These are phyloP conservation scores for Carex littledalei DNA, from an alignment of 176 grass and related monocot genomes.

Conservation along the genomic window DNA sequence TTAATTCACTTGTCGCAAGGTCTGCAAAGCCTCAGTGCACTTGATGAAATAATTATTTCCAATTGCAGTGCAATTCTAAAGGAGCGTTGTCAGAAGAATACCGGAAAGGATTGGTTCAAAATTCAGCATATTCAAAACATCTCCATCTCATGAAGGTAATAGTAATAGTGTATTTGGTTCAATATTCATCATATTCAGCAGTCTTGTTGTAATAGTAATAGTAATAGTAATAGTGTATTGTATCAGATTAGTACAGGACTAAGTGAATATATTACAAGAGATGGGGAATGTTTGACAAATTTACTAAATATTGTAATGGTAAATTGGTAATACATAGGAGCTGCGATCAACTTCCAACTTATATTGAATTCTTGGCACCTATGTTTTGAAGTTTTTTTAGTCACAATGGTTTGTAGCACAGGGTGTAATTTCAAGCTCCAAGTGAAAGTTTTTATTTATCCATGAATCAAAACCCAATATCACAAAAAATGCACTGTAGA, in stretches of 20 bases:
- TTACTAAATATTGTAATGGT: not conserved
- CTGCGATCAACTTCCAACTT: not conserved
- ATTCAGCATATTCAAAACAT: slow-evolving; percentile 36
- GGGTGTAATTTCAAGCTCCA: not conserved
- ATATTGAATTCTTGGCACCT: not conserved
- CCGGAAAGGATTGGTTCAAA: slow-evolving; percentile 45
- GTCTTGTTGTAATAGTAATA: not conserved
- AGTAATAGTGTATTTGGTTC: not conserved
- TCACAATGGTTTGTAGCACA: not conserved
- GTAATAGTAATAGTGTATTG: not conserved
- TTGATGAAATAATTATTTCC: slow-evolving; percentile 33
- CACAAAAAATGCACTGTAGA: not conserved
- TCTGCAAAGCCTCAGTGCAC: slow-evolving; percentile 30
- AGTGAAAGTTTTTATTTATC: not conserved
- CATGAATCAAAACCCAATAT: not conserved
- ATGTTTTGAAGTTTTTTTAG: not conserved
- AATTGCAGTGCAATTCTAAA: slow-evolving; percentile 27
- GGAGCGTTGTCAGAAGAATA: slow-evolving; percentile 23
- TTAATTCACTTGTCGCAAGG: slow-evolving; percentile 21
- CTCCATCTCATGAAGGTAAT: slow-evolving; percentile 13
- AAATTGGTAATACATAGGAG: not conserved
- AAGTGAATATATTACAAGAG: not conserved
- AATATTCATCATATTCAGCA: too few relatives aligned
- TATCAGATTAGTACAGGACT: not conserved
- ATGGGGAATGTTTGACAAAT: not conserved